These are phyloP conservation scores for Paxillus ammoniavirescens DNA, from an alignment of 768 basidiomycete genomes.

Conservation along the genomic window DNA sequence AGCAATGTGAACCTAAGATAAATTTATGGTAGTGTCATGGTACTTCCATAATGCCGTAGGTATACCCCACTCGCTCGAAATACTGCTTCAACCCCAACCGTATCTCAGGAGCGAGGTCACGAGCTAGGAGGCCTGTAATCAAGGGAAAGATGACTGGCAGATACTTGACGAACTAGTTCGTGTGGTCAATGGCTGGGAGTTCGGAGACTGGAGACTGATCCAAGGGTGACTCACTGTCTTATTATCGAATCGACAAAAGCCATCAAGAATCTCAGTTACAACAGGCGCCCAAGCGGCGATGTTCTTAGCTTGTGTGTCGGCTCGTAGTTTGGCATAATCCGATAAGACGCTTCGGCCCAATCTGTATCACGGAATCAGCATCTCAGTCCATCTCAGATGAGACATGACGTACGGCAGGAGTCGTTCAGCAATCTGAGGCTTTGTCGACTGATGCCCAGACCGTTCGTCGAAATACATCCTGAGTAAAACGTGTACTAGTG, in stretches of 20 bases:
- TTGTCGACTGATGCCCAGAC: constrained; percentile 81
- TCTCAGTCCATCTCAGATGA: not conserved
- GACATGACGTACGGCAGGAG: constrained; percentile 57
- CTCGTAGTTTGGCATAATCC: constrained; percentile 86
- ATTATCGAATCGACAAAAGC: constrained; percentile 86
- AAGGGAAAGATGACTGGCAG: constrained; percentile 89
- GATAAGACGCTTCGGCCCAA: constrained; percentile 84
- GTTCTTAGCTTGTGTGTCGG: constrained; percentile 92
- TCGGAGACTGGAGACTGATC: not conserved
- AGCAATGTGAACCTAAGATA: constrained; percentile 24
- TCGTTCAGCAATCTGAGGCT: constrained; percentile 75
- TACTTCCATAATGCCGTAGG: constrained; percentile 68
- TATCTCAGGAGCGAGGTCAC: constrained; percentile 83
- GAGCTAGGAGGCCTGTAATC: constrained; percentile 77
- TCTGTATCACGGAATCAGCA: constrained; percentile 39
- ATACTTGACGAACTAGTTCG: constrained; percentile 79
- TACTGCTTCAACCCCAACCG: constrained; percentile 76
- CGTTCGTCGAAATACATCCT: constrained; percentile 93
- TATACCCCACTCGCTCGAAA: constrained; percentile 75
- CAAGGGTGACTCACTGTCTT: constrained; percentile 65
- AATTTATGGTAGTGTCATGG: constrained; percentile 33
- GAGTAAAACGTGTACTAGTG: constrained; percentile 86
- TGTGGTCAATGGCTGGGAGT: constrained; percentile 3
- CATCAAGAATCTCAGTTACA: constrained; percentile 89
- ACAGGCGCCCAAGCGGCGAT: constrained; percentile 99